Percentiles rank a stretch among this genome's conserved stretches.
phyloP scores from a whole-genome alignment of 179 eudicot genomes.

The Sideroxylon spinosum region DNA sequence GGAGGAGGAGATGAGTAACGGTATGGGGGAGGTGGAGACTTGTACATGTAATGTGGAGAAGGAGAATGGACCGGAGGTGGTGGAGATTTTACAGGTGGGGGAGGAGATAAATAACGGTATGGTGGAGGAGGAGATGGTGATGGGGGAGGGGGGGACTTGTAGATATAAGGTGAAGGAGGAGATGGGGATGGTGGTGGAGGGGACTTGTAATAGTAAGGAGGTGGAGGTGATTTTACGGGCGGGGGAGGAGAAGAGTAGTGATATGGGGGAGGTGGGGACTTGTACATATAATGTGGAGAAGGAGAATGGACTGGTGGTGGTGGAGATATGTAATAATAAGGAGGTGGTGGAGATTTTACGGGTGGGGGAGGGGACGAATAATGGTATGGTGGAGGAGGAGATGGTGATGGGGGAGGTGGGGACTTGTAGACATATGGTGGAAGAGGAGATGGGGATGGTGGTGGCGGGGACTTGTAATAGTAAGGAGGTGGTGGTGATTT shows the following conservation, averaged over 20 bases:
- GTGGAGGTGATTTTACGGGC: conserved; percentile 4
- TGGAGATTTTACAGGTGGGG: background rate
- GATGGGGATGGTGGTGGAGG: background rate
- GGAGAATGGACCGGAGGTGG: background rate
- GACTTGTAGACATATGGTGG: background rate
- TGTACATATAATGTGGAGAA: conserved; percentile 7
- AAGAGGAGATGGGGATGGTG: background rate
- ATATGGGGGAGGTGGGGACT: conserved; percentile 29
- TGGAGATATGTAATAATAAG: background rate
- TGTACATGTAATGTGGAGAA: background rate
- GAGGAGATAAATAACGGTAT: background rate
- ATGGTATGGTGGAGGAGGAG: background rate
- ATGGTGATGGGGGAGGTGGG: background rate
- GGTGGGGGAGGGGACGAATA: conserved; percentile 15
- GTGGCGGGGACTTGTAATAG: background rate
- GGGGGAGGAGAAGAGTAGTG: conserved; percentile 8
- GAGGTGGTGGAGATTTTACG: background rate
- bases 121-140: background rate
- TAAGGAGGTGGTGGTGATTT: background rate
- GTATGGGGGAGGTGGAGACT: background rate
- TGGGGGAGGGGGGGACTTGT: conserved; percentile 23
- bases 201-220: conserved; percentile 4
- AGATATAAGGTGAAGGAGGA: background rate
- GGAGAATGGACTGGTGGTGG: background rate
- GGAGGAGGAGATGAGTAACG: conserved; percentile 1